phyloP scores from a whole-genome alignment of 2,329 filamentous ascomycete species.

The Ceratocystiopsis sp. region DNA sequence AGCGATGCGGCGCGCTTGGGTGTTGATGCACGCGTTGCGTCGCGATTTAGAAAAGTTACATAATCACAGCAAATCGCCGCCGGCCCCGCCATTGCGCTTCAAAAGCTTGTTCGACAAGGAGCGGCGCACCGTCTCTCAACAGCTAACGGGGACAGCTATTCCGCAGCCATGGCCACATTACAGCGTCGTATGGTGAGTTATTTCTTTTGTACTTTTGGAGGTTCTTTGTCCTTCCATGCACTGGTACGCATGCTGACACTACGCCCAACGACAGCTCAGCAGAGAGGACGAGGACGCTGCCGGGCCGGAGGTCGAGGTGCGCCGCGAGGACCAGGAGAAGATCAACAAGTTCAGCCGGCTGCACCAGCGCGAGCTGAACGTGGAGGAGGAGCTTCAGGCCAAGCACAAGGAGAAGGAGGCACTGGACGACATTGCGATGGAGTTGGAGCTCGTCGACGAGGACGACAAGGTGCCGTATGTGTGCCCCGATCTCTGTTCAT shows the following conservation, averaged over 20 bases:
- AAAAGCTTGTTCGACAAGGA: too few species aligned
- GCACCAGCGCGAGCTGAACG: slow-evolving; percentile 63
- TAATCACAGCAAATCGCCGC: too few species aligned
- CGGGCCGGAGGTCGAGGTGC: slow-evolving; percentile 77
- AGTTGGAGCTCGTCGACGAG: slow-evolving; percentile 59
- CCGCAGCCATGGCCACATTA: too few species aligned
- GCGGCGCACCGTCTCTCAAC: too few species aligned
- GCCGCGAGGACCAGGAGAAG: slow-evolving; percentile 93
- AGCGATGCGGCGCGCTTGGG: too few species aligned
- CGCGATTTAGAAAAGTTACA: too few species aligned
- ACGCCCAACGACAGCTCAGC: slow-evolving; percentile 46
- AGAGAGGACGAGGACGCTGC: slow-evolving; percentile 76
- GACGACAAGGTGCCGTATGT: slow-evolving; percentile 81
- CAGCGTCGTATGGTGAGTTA: too few species aligned
- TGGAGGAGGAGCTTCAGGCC: slow-evolving; percentile 64
- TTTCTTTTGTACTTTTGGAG: neutral
- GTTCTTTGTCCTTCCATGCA: too few species aligned
- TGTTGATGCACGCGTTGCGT: too few species aligned
- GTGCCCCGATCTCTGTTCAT: neutral
- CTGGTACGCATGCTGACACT: neutral
- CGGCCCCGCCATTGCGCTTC: too few species aligned
- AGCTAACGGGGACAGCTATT: too few species aligned
- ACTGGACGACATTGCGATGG: slow-evolving; percentile 76
- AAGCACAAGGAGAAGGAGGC: slow-evolving; percentile 99
- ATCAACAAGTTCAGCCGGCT: slow-evolving; percentile 96